A percentile compares a stretch with the other conserved stretches of the same genome.
Evolutionary conservation across 2,329 filamentous ascomycete genomes (phyloP).

Genomic region (Diaporthe sp.): DNA sequence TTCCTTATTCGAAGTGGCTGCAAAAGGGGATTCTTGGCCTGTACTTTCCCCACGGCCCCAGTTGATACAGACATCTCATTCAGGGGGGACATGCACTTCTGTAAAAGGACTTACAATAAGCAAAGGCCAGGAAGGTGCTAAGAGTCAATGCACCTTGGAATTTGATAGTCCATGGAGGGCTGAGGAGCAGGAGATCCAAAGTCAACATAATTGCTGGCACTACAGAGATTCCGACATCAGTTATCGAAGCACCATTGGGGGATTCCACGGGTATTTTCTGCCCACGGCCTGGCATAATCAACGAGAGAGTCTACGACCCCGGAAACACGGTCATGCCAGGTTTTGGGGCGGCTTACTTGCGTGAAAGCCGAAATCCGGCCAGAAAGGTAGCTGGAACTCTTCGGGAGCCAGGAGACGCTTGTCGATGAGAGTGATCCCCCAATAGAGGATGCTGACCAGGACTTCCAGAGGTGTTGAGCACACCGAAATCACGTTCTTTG

Average conservation of each 20-base stretch:
- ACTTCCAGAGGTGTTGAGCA: conserved; percentile 78
- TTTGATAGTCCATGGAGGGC: conserved; percentile 79
- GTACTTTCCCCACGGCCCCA: neutral
- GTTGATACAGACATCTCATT: neutral
- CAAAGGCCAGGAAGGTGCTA: conserved; percentile 71
- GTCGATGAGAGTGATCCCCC: conserved; percentile 74
- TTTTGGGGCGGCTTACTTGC: conserved; percentile 43
- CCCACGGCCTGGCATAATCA: conserved; percentile 19
- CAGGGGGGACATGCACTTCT: neutral
- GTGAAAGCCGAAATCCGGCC: conserved; percentile 75
- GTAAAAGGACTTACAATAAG: conserved; percentile 66
- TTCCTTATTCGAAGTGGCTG: neutral
- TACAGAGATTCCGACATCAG: conserved; percentile 43
- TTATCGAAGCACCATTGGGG: conserved; percentile 67
- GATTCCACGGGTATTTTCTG: neutral
- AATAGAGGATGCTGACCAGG: conserved; percentile 80
- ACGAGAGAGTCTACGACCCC: neutral
- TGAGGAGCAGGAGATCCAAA: conserved; percentile 76
- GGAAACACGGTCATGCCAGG: neutral
- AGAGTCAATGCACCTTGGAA: conserved; percentile 71
- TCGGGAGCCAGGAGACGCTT: conserved; percentile 66
- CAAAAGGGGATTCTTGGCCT: neutral
- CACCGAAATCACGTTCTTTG: conserved; percentile 78
- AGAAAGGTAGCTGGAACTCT: conserved; percentile 67
- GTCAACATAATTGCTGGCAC: conserved; percentile 74